Evolutionary conservation across 331 rosid genomes (phyloP), one percentile per base, ranked within the genome.

Genomic region (Saraca asoca): DNA sequence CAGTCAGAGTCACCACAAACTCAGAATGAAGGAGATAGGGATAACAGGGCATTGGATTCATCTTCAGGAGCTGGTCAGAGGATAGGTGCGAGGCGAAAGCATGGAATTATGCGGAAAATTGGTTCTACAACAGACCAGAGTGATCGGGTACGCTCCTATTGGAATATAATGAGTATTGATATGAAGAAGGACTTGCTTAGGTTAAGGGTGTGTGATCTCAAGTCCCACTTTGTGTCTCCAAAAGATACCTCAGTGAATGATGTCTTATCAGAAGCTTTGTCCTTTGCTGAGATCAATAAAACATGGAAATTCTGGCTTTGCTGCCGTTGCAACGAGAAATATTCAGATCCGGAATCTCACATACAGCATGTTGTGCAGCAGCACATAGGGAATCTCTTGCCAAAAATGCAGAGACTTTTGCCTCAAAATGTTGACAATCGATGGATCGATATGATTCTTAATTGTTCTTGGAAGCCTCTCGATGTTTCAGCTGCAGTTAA

Each of bases 261-360:
- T 56, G 64, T 88, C 48, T 69, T 90, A 53, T 76, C 85, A 33
- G 97, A 88, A 66, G 99, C 97, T 20, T 19, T 90, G 74, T 74
- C 75, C 2, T 88, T 74, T 71, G 93, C 83, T 1, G 92, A 80
- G 80, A 83, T 75, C 62, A 76, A 72, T 63, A 83, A 81, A 76
- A 80, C 85, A 6, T 94, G 97, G 97, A 90, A 83, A 48, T 88
- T 90, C 79, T 90, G 95, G 96, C 75, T 65, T 59, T 94, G 99
- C 78, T 83, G 96, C 77, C 71, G 72, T 43, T 94, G 99, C 71
- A 74, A 73, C 10, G 79, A 78, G 71, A 90, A 78, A 70, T 82
- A 74, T 68, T 54, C 80, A 17, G 77, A 85, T 74, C 67, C 83
- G 0, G 96, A 86, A 58, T 75, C 87, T 81, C 89, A 86, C 53